Conservation (phyloP, 148 eudicot genomes). For the Heliosperma pusillum region DNA sequence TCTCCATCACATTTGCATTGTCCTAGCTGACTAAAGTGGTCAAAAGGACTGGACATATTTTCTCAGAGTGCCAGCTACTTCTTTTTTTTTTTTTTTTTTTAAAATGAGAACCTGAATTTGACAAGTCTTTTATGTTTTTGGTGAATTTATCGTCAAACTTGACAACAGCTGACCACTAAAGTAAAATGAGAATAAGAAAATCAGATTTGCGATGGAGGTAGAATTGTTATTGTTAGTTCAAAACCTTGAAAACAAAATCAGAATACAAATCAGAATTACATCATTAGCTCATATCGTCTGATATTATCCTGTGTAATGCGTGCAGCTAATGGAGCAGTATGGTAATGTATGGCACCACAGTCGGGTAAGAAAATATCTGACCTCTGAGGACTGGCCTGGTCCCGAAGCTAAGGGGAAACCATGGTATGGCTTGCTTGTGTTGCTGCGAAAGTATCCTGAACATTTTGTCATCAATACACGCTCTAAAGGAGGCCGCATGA, state of each 20-base stretch:
- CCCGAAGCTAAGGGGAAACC: conserved; percentile 82
- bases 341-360: conserved; percentile 80
- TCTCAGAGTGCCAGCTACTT: too few species aligned
- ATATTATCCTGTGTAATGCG: conserved; percentile 5
- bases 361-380: conserved; percentile 81
- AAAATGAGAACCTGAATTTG: too few species aligned
- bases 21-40: too few species aligned
- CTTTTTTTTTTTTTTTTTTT: too few species aligned
- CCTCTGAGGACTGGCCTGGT: conserved; percentile 65
- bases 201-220: too few species aligned
- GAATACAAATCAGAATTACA: too few species aligned
- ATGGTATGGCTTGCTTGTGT: conserved; percentile 82
- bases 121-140: too few species aligned
- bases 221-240: neutral
- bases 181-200: too few species aligned
- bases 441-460: conserved; percentile 88
- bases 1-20: too few species aligned
- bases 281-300: conserved; percentile 3
- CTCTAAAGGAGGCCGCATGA: conserved; percentile 75
- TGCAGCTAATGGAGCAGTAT: conserved; percentile 75
- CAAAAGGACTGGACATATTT: too few species aligned
- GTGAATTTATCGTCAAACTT: too few species aligned
- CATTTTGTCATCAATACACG: conserved; percentile 94
- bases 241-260: neutral
- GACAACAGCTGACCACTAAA: too few species aligned